Evolutionary conservation across 2,329 filamentous ascomycete genomes (phyloP).

Genomic region (Trichoderma breve): DNA sequence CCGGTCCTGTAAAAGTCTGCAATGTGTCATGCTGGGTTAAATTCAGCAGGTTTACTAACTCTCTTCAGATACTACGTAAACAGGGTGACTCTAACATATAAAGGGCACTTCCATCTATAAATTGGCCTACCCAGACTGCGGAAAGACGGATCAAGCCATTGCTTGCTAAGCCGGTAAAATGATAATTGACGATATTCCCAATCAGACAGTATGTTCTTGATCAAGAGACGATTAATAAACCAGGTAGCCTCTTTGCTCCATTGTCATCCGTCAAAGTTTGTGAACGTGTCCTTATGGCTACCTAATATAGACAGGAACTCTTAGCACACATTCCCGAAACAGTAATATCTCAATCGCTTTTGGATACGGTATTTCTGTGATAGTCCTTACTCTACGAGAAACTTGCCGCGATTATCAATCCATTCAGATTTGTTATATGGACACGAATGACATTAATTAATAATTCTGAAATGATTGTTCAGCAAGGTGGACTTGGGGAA

Average conservation of each 20-base stretch:
- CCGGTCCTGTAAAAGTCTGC: neutral
- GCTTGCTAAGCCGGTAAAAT: neutral
- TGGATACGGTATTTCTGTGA: neutral
- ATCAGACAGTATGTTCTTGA: neutral
- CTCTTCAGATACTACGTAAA: neutral
- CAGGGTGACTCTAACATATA: neutral
- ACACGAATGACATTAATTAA: neutral
- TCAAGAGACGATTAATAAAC: neutral
- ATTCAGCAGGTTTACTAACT: neutral
- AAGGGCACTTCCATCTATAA: neutral
- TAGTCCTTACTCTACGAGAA: neutral
- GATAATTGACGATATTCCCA: neutral
- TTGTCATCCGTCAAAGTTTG: neutral
- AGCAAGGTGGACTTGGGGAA: neutral
- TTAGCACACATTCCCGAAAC: neutral
- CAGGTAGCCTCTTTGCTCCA: too few relatives aligned
- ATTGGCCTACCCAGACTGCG: neutral
- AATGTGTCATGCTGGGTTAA: neutral
- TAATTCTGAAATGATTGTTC: neutral
- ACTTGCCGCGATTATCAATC: neutral
- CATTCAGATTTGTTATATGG: fast-evolving
- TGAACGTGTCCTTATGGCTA: neutral
- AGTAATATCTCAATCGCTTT: neutral
- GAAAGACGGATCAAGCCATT: neutral
- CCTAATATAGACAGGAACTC: neutral